phyloP scores from a whole-genome alignment of 768 basidiomycete species.

The Lyophyllum semitale region DNA sequence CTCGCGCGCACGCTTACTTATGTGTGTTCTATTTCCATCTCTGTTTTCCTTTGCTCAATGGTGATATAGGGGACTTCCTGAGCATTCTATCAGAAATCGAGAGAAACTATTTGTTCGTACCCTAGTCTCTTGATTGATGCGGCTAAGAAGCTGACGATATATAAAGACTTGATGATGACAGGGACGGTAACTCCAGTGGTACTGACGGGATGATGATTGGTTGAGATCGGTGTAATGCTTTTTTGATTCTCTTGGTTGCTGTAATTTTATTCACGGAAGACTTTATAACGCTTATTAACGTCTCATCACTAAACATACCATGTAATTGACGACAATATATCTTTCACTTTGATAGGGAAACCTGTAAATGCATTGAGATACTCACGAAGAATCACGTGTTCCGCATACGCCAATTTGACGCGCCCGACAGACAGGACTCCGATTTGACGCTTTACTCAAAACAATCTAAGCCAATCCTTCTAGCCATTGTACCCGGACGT shows the following conservation, averaged over 20 bases:
- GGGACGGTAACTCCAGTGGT: conserved; percentile 61
- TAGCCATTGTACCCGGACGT: not conserved
- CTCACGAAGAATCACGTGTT: conserved; percentile 2
- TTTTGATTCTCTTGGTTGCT: not conserved
- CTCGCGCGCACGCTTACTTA: conserved; percentile 84
- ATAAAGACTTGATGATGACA: conserved; percentile 66
- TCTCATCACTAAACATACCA: not conserved
- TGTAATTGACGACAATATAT: conserved; percentile 16
- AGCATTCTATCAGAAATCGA: conserved; percentile 92
- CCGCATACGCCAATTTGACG: conserved; percentile 1
- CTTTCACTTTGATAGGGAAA: not conserved
- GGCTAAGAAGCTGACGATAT: conserved; percentile 12
- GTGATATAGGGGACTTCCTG: conserved; percentile 79
- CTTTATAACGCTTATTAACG: conserved; percentile 17
- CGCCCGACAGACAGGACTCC: not conserved
- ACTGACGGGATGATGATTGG: conserved; percentile 45
- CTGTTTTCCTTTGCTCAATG: conserved; percentile 5
- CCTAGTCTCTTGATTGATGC: conserved; percentile 2
- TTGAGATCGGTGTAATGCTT: conserved; percentile 3
- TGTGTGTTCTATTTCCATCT: conserved; percentile 48
- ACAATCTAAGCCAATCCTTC: not conserved
- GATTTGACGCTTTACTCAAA: not conserved
- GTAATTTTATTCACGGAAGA: conserved; percentile 14
- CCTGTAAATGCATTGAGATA: not conserved
- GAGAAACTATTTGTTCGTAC: conserved; percentile 77